Percentiles rank a stretch among this genome's conserved stretches.
These are phyloP conservation scores for Tubosaeta brunneosetosa DNA, from an alignment of 768 basidiomycete species.

Conservation along the genomic window DNA sequence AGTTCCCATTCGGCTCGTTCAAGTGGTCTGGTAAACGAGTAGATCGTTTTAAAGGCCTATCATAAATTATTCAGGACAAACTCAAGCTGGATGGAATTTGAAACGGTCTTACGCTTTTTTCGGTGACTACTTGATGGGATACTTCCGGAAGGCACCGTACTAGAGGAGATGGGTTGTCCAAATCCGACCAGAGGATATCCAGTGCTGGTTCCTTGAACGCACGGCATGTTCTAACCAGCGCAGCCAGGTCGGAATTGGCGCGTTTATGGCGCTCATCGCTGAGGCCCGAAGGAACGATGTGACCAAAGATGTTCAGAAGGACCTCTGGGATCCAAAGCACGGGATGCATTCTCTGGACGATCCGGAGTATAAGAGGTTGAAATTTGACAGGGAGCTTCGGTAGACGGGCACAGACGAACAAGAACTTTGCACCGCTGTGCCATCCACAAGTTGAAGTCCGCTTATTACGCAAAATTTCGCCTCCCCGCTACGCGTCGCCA, in stretches of 20 bases:
- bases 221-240: constrained; percentile 2
- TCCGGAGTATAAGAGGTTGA: not conserved
- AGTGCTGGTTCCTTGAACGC: constrained; percentile 8
- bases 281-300: not conserved
- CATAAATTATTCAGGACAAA: not conserved
- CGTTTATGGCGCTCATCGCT: no score
- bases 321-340: constrained; percentile 2
- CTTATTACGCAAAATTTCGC: no score
- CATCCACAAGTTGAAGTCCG: not conserved
- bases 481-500: no score
- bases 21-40: not conserved
- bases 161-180: not conserved
- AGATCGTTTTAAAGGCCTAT: not conserved
- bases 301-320: constrained; percentile 1
- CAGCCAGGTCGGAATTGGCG: not conserved
- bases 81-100: not conserved
- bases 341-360: constrained; percentile 6
- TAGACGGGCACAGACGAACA: not conserved
- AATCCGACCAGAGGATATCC: constrained; percentile 4
- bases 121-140: not conserved
- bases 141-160: not conserved
- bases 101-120: not conserved
- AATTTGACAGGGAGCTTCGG: not conserved
- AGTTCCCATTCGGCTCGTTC: constrained; percentile 1
- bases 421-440: no score